Evolutionary conservation across 805 yeast genomes (phyloP).

Genomic region (Maudiozyma barnettii): DNA sequence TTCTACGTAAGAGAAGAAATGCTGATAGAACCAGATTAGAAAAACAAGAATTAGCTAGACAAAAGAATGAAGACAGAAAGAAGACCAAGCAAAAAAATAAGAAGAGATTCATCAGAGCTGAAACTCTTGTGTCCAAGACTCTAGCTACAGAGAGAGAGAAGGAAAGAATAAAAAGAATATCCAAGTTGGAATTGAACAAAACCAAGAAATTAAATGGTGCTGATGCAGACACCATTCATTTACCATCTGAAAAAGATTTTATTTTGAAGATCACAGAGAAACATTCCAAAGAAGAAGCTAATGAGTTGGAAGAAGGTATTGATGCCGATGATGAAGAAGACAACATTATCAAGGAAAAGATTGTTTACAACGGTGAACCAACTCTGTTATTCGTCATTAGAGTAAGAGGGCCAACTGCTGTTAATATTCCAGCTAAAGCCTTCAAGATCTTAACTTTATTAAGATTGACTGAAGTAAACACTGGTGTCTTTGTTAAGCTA

Average conservation of each 20-base stretch:
- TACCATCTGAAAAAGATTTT: conserved; percentile 28
- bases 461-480: conserved; percentile 49
- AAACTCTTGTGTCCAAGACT: conserved; percentile 57
- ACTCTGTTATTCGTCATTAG: conserved; percentile 58
- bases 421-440: conserved; percentile 57
- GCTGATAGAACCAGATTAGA: conserved; percentile 64
- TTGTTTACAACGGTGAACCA: conserved; percentile 34
- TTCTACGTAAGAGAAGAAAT: conserved; percentile 69
- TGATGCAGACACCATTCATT: conserved; percentile 4
- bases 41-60: conserved; percentile 56
- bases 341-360: conserved; percentile 25
- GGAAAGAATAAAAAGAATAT: conserved; percentile 56
- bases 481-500: conserved; percentile 64
- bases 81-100: conserved; percentile 36
- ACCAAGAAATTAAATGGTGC: conserved; percentile 14
- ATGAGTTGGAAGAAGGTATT: background rate
- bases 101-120: conserved; percentile 61
- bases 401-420: conserved; percentile 54
- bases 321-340: conserved; percentile 23
- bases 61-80: conserved; percentile 38
- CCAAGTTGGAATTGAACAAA: conserved; percentile 40
- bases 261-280: conserved; percentile 27
- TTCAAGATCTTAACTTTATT: conserved; percentile 49
- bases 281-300: background rate
- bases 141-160: conserved; percentile 58